Conservation (phyloP, 768 basidiomycete genomes). For the Coprinopsis strossmayeri region DNA sequence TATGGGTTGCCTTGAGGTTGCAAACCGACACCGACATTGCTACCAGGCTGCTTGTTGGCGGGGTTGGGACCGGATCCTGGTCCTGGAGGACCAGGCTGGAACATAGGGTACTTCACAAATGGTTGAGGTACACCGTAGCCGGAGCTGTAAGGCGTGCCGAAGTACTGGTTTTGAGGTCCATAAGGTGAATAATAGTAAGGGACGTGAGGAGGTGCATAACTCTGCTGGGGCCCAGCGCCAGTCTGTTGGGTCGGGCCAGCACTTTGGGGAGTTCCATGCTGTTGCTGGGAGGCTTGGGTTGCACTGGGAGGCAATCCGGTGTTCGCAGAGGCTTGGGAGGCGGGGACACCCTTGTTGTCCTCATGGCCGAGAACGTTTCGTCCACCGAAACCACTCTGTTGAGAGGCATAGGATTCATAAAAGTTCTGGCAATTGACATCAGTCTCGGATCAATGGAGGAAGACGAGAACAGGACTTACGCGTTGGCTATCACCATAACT, state of each 20-base stretch:
- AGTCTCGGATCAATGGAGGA: slow-evolving; percentile 5
- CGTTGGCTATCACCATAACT: slow-evolving; percentile 62
- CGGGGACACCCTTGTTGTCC: slow-evolving; percentile 65
- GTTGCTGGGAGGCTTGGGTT: slow-evolving; percentile 52
- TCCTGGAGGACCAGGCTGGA: slow-evolving; percentile 64
- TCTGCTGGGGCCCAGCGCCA: slow-evolving; percentile 55
- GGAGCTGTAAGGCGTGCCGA: slow-evolving; percentile 60
- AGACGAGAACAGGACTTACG: slow-evolving; percentile 34
- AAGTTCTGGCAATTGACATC: slow-evolving; percentile 59
- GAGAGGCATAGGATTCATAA: slow-evolving; percentile 63
- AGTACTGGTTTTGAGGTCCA: slow-evolving; percentile 73
- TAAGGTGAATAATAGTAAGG: slow-evolving; percentile 50
- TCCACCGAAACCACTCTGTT: slow-evolving; percentile 56
- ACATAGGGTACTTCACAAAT: slow-evolving; percentile 74
- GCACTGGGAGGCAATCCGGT: slow-evolving; percentile 41
- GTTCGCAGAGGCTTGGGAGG: slow-evolving; percentile 47
- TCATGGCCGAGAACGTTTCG: slow-evolving; percentile 67
- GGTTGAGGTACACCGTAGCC: slow-evolving; percentile 56
- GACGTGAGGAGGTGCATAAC: slow-evolving; percentile 55
- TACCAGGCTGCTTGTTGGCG: slow-evolving; percentile 58
- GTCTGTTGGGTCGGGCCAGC: slow-evolving; percentile 52
- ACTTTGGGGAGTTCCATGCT: slow-evolving; percentile 37
- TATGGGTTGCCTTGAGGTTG: slow-evolving; percentile 52
- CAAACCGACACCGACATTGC: slow-evolving; percentile 39
- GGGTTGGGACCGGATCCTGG: slow-evolving; percentile 62